Percentiles rank a stretch among this genome's conserved stretches.
Evolutionary conservation across 257 asterid genomes (phyloP).

Genomic region (Ehretia macrophylla): DNA sequence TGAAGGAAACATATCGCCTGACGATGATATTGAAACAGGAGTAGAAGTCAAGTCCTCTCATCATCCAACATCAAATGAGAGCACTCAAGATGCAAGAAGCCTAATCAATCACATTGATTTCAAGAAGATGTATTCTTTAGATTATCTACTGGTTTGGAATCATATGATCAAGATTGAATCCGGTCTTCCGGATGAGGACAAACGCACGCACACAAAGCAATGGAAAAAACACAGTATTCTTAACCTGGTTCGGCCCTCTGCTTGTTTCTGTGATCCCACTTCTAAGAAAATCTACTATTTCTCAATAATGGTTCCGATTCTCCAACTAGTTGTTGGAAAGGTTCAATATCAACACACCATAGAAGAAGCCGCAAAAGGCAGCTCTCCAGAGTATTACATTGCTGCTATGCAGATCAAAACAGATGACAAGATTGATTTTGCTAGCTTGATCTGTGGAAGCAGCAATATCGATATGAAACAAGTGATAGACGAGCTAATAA

Average conservation of each 20-base stretch:
- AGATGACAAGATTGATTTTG: too few relatives aligned
- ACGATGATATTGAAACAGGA: conserved; percentile 30
- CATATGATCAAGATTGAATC: background rate
- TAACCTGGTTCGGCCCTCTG: too few relatives aligned
- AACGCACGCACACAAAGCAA: too few relatives aligned
- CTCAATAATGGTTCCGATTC: background rate
- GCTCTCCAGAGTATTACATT: too few relatives aligned
- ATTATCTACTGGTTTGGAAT: background rate
- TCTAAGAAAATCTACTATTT: too few relatives aligned
- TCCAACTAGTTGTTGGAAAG: too few relatives aligned
- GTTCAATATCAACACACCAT: too few relatives aligned
- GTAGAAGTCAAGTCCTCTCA: conserved; percentile 9
- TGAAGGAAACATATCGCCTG: background rate
- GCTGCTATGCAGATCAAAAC: too few relatives aligned
- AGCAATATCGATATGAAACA: background rate
- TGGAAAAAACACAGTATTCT: too few relatives aligned
- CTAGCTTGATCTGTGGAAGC: background rate
- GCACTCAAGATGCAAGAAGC: conserved; percentile 1
- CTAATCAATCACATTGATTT: conserved; percentile 4
- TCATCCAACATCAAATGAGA: conserved; percentile 13
- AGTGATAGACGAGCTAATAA: background rate
- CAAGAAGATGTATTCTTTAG: background rate
- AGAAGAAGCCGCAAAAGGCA: too few relatives aligned
- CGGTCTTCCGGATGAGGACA: background rate
- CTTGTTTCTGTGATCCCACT: too few relatives aligned